A percentile compares a stretch with the other conserved stretches of the same genome.
These are phyloP conservation scores for Striga hermonthica DNA, from an alignment of 305 asterid species.

Conservation along the genomic window DNA sequence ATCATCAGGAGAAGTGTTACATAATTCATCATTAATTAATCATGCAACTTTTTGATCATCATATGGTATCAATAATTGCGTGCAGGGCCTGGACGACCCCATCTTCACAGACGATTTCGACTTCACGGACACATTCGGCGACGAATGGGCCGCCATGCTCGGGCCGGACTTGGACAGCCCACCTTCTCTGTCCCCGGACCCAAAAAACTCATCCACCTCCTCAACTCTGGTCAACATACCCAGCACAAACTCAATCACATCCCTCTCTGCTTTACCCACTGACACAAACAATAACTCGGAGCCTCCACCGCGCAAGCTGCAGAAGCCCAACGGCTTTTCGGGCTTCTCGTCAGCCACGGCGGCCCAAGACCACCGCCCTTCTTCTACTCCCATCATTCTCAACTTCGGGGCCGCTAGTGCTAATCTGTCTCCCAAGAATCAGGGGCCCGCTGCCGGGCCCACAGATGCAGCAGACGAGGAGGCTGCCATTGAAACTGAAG, in stretches of 20 bases:
- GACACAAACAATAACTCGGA: background rate
- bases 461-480: background rate
- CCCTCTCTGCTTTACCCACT: background rate
- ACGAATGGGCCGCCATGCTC: constrained; percentile 23
- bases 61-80: background rate
- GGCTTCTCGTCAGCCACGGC: background rate
- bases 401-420: constrained; percentile 14
- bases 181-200: background rate
- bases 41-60: too few relatives aligned
- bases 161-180: constrained; percentile 14
- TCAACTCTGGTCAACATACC: constrained; percentile 7
- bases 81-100: constrained; percentile 30
- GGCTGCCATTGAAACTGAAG: background rate
- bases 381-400: constrained; percentile 25
- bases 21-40: too few relatives aligned
- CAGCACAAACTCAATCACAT: constrained; percentile 13
- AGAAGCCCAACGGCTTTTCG: constrained; percentile 1
- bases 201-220: background rate
- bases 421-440: background rate
- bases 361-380: background rate
- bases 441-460: background rate
- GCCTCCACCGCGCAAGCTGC: constrained; percentile 16
- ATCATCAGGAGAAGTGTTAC: too few relatives aligned
- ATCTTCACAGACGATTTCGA: constrained; percentile 28
- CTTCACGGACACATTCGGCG: constrained; percentile 22